Percentiles rank a stretch among this genome's conserved stretches.
phyloP scores from a whole-genome alignment of 495 filamentous ascomycete species.

The Penicillium verhagenii region DNA sequence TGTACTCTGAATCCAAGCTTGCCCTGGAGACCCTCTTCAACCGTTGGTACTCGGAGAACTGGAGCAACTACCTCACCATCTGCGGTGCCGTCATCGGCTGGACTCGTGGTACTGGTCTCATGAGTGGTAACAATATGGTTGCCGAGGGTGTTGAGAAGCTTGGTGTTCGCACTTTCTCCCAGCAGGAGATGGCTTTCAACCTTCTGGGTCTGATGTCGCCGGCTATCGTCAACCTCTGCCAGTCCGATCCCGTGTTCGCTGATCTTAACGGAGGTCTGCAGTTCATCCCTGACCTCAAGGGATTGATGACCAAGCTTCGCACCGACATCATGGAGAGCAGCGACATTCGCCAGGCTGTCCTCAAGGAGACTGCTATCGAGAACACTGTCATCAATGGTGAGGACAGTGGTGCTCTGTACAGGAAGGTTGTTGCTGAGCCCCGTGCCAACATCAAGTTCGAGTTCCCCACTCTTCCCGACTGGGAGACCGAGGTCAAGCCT shows the following conservation, averaged over 20 bases:
- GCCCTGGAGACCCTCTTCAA: constrained; percentile 97
- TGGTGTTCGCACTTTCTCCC: constrained; percentile 96
- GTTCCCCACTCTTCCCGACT: constrained; percentile 86
- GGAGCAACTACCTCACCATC: constrained; percentile 97
- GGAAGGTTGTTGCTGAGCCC: constrained; percentile 86
- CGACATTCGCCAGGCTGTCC: constrained; percentile 89
- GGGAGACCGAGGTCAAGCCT: constrained; percentile 86
- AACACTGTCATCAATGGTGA: constrained; percentile 97
- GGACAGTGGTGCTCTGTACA: constrained; percentile 86
- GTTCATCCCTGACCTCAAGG: constrained; percentile 96
- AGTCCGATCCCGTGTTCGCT: constrained; percentile 91
- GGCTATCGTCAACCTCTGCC: constrained; percentile 90
- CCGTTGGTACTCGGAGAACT: constrained; percentile 96
- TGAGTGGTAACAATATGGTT: constrained; percentile 97
- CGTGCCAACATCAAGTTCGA: constrained; percentile 97
- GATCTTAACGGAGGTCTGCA: constrained; percentile 97
- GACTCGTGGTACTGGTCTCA: constrained; percentile 97
- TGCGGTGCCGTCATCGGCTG: constrained; percentile 98
- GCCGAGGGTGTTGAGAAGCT: constrained; percentile 95
- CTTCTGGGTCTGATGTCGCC: constrained; percentile 95
- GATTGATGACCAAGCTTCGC: constrained; percentile 83
- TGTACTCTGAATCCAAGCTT: constrained; percentile 98
- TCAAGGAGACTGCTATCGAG: constrained; percentile 93
- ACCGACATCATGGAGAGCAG: constrained; percentile 92
- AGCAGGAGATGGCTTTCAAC: constrained; percentile 99